phyloP scores from a whole-genome alignment of 2,329 filamentous ascomycete genomes.

The Aspergillus luchuensis region DNA sequence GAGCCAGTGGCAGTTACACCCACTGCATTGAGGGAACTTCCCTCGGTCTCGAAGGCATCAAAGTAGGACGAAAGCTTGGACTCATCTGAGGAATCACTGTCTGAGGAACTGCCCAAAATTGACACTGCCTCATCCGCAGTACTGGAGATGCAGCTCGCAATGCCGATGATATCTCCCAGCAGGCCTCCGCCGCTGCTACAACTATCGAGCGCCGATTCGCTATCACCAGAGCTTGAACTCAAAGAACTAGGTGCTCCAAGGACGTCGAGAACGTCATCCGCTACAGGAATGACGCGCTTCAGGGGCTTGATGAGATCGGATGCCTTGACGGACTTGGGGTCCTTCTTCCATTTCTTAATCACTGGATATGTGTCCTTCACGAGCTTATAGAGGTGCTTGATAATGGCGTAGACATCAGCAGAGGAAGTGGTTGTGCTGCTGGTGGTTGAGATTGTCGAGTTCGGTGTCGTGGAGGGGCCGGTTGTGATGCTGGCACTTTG shows the following conservation, averaged over 20 bases:
- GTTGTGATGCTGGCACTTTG: neutral
- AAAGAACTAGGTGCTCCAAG: neutral
- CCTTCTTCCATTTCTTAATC: constrained; percentile 3
- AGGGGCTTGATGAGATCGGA: neutral
- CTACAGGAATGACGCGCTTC: neutral
- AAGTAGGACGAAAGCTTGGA: neutral
- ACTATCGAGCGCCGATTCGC: neutral
- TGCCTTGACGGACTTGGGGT: constrained; percentile 1
- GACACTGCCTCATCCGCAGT: neutral
- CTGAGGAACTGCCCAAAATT: neutral
- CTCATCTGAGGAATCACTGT: neutral
- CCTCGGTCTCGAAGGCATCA: neutral
- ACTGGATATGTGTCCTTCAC: neutral
- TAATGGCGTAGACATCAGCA: neutral
- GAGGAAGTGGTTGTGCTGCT: neutral
- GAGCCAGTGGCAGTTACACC: neutral
- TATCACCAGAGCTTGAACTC: neutral
- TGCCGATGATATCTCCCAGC: neutral
- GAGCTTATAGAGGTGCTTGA: constrained; percentile 1
- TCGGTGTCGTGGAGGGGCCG: neutral
- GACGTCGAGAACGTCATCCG: neutral
- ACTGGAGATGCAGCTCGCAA: constrained; percentile 2
- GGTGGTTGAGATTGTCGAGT: neutral
- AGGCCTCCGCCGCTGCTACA: neutral
- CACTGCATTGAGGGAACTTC: neutral